Evolutionary conservation across 2,329 filamentous ascomycete genomes (phyloP), one percentile per base, ranked within the genome.

Genomic region (Zalaria obscura): DNA sequence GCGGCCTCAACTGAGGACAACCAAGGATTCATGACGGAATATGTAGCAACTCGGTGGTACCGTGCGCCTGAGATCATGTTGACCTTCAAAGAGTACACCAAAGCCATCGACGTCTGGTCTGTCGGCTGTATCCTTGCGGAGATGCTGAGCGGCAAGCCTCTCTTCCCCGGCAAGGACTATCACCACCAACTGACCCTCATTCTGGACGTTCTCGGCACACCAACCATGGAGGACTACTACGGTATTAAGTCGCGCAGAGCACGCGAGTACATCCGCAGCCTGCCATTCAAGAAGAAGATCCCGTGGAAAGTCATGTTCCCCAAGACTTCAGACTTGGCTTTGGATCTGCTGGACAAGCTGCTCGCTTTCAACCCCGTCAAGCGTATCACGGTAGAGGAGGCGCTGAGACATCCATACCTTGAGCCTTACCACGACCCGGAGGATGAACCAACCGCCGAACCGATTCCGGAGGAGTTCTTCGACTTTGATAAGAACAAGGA

Each of bases 11-110:
- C 93, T 52, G 91, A 98, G 59, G 91, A 98, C 64, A 98, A 98
- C 67, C 95, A 89, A n/a, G 91, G 91, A 25, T 98, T 98, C 76
- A 98, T 98, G 91, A 98, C 91, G 10, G 91, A 98, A 93, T 98
- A 98, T 61, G 91, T 98, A 43, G 91, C 91, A 40, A 98, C 91
- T 37, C 81, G 91, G 56, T 98, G 91, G 91, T 98, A 98, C 67
- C 87, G 91, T 64, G 91, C 91, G 4, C 91, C 91, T 3, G 91
- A 98, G 63, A 98, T 98, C 63, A 98, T 98, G 91, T 81, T 98
- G 68, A 98, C 91, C 8, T 98, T 96, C 73, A 96, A 98, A 70
- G 91, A 98, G 67, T 98, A 98, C 69, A 98, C 91, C 55, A 98
- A 96, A 67, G 91, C 91, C 35, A 98, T 98, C 58, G 91, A 98